Evolutionary conservation across 768 basidiomycete genomes (phyloP), one percentile per base, ranked within the genome.

Genomic region (Mycena metata): DNA sequence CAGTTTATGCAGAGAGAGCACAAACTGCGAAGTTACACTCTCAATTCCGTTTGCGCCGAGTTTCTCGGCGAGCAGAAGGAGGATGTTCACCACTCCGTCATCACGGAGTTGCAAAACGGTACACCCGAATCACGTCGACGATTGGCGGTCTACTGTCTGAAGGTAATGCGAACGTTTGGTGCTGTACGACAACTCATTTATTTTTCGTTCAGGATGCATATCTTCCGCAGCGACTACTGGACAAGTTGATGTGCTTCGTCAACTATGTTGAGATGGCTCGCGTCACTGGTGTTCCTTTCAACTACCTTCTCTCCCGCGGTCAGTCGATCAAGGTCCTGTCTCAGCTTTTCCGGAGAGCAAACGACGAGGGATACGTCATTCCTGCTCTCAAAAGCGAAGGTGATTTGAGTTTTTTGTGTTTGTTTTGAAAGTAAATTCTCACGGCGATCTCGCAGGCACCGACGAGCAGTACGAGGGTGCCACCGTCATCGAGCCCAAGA

Each of bases 241-340:
- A 99, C 79, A 99, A 99, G 79, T 85, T 99, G 36, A 98, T 99
- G 98, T 99, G 96, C 70, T 96, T 99, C 75, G 91, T 99, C 79
- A 99, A 99, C 79, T 98, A 98, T 76, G 91, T 90, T 51, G 98
- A 99, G 79, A 99, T 99, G 98, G 88, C 98, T n/a, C 94, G 98
- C 78, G 98, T 99, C 5, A 99, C 98, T 0, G 98, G 98, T n/a
- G 96, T 99, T 13, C 98, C 98, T 0, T 99, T 99, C 88, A 99
- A 98, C 76, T 98, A 89, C 77, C 86, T 99, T 9, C 85, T 99
- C 10, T 86, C 96, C 21, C 89, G 97, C 45, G 98, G 98, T 2
- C 98, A 99, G 78, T 98, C 97, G 46, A 98, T 99, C 86, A 99
- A 99, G 77, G 98, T 99, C 51, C 84, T 99, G 62, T 98, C 96